A percentile compares a stretch with the other conserved stretches of the same genome.
Conservation (phyloP, 2,329 filamentous ascomycete genomes). For the Fusarium nanum region DNA sequence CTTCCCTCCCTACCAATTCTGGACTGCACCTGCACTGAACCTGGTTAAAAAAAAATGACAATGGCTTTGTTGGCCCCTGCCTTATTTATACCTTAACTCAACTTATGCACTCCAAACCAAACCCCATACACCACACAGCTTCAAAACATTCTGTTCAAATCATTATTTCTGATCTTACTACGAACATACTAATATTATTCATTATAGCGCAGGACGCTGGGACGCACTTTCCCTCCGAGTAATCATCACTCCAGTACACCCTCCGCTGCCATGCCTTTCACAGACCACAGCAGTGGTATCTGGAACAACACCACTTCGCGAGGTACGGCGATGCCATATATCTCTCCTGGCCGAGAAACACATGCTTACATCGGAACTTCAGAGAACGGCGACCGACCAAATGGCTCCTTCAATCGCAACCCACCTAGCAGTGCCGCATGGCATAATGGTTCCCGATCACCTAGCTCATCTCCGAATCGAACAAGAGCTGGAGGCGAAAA, state of each 20-base stretch:
- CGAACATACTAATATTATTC: conserved; percentile 16
- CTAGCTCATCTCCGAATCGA: conserved; percentile 69
- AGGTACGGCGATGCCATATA: conserved; percentile 55
- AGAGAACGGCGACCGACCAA: conserved; percentile 59
- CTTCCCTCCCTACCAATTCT: conserved; percentile 32
- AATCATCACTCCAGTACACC: not conserved
- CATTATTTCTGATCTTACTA: conserved; percentile 19
- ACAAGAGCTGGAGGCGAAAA: conserved; percentile 61
- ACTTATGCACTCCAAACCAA: conserved; percentile 34
- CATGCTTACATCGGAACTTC: conserved; percentile 29
- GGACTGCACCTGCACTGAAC: conserved; percentile 23
- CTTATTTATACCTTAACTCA: not conserved
- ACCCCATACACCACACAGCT: conserved; percentile 32
- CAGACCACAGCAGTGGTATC: not conserved
- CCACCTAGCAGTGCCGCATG: conserved; percentile 73
- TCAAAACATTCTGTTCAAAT: conserved; percentile 35
- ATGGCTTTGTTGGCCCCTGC: conserved; percentile 17
- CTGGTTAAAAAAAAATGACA: conserved; percentile 19
- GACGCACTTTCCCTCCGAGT: not conserved
- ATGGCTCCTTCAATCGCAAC: conserved; percentile 73
- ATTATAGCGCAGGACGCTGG: not conserved
- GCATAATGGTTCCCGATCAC: conserved; percentile 61
- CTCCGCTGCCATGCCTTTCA: not conserved
- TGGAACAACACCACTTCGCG: conserved; percentile 47
- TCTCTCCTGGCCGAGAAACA: not conserved